Evolutionary conservation across 305 asterid genomes (phyloP).

Genomic region (Solanum hybrid): DNA sequence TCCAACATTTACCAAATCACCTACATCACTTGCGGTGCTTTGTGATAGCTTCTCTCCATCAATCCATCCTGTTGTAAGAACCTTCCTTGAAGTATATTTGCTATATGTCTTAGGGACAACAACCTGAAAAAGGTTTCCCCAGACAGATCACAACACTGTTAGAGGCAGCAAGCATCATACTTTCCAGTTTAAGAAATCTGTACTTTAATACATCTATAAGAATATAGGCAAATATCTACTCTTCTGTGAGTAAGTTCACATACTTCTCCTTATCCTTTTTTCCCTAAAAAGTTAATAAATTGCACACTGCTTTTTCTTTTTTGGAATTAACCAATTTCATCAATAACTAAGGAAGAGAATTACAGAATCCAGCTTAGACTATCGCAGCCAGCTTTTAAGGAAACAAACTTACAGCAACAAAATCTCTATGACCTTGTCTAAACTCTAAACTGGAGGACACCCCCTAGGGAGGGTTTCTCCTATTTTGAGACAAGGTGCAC

Average conservation of each 20-base stretch:
- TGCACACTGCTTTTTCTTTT: background rate
- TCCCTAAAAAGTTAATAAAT: background rate
- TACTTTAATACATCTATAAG: background rate
- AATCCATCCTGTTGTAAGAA: conserved; percentile 88
- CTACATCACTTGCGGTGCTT: conserved; percentile 98
- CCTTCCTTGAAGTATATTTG: conserved; percentile 88
- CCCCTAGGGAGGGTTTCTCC: background rate
- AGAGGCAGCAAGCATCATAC: background rate
- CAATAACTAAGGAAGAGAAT: background rate
- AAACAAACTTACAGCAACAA: background rate
- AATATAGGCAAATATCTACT: background rate
- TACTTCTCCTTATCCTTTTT: background rate
- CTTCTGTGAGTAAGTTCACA: background rate
- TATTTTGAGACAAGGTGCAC: background rate
- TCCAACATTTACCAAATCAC: conserved; percentile 93
- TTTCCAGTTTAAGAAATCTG: background rate
- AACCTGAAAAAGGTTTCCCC: conserved; percentile 40
- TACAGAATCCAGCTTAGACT: background rate
- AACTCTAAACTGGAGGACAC: background rate
- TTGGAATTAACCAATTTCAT: background rate
- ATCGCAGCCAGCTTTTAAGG: background rate
- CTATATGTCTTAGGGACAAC: conserved; percentile 84
- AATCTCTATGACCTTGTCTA: background rate
- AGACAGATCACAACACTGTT: conserved; percentile 9
- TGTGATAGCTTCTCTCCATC: conserved; percentile 98